These are phyloP conservation scores for Mikania micrantha DNA, from an alignment of 129 eudicot species.

Conservation along the genomic window DNA sequence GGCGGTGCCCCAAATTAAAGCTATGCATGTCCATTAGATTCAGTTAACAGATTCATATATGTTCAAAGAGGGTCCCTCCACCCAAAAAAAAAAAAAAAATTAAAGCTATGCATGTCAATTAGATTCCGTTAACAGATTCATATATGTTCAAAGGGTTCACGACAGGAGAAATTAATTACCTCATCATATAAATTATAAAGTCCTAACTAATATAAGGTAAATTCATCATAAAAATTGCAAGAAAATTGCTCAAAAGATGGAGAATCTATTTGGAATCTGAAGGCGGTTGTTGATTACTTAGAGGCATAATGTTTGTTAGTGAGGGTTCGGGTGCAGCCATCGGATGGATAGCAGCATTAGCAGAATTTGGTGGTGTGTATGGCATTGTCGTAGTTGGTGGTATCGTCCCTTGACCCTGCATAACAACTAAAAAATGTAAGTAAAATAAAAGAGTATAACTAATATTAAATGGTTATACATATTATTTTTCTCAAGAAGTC, in stretches of 20 bases:
- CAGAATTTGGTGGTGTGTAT: slow-evolving; percentile 4
- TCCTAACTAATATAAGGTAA: not conserved
- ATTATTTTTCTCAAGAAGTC: too few relatives aligned
- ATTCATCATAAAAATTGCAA: not conserved
- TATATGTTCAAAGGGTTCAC: slow-evolving; percentile 1
- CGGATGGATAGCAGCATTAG: slow-evolving; percentile 9
- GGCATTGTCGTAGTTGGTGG: slow-evolving; percentile 16
- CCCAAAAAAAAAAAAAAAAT: not conserved
- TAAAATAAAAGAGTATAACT: not conserved
- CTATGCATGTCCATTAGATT: too few relatives aligned
- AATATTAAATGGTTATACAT: not conserved
- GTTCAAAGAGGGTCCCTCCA: too few relatives aligned
- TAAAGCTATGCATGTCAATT: not conserved
- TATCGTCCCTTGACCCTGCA: slow-evolving; percentile 36
- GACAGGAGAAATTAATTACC: not conserved
- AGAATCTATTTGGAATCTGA: slow-evolving; percentile 8
- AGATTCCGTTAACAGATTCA: not conserved
- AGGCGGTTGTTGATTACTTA: slow-evolving; percentile 17
- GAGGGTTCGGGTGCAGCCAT: not conserved
- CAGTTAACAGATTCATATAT: too few relatives aligned
- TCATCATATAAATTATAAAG: not conserved
- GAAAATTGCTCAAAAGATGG: slow-evolving; percentile 5
- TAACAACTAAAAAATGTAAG: not conserved
- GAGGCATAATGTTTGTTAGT: slow-evolving; percentile 19
- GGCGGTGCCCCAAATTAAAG: too few relatives aligned